These are phyloP conservation scores for Immersiella caudata DNA, from an alignment of 495 filamentous ascomycete species.

Conservation along the genomic window DNA sequence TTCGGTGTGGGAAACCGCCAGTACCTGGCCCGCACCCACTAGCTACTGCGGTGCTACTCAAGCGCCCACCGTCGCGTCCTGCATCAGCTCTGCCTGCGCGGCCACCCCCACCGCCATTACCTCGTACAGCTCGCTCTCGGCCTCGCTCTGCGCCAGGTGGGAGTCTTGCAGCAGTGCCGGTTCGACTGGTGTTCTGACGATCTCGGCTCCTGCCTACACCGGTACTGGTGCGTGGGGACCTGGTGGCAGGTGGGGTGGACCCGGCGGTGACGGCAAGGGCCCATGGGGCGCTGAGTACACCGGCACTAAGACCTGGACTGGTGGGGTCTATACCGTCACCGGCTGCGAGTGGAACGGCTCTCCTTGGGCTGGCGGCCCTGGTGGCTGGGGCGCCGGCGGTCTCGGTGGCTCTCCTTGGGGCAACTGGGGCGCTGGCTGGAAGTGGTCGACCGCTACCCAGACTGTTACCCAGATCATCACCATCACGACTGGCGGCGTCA, in stretches of 20 bases:
- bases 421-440: constrained; percentile 50
- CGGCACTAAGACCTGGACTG: constrained; percentile 43
- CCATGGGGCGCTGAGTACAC: constrained; percentile 19
- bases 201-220: constrained; percentile 45
- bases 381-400: constrained; percentile 41
- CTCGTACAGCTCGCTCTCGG: constrained; percentile 45
- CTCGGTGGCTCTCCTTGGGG: constrained; percentile 45
- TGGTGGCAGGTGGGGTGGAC: constrained; percentile 8
- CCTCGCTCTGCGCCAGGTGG: constrained; percentile 45
- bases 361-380: constrained; percentile 52
- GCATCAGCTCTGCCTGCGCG: constrained; percentile 44
- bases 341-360: constrained; percentile 50
- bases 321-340: constrained; percentile 50
- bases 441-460: constrained; percentile 32
- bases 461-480: constrained; percentile 42
- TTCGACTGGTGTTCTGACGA: constrained; percentile 44
- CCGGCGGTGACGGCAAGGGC: constrained; percentile 16
- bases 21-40: constrained; percentile 49
- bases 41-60: constrained; percentile 45
- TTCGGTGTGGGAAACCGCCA: constrained; percentile 40
- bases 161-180: constrained; percentile 44
- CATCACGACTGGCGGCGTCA: constrained; percentile 42
- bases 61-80: constrained; percentile 39
- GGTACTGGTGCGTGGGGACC: constrained; percentile 34
- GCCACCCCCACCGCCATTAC: constrained; percentile 42